Base-by-base conservation (phyloP, 192 early-diverging fungal genomes). In the Funneliformis geosporum region DNA sequence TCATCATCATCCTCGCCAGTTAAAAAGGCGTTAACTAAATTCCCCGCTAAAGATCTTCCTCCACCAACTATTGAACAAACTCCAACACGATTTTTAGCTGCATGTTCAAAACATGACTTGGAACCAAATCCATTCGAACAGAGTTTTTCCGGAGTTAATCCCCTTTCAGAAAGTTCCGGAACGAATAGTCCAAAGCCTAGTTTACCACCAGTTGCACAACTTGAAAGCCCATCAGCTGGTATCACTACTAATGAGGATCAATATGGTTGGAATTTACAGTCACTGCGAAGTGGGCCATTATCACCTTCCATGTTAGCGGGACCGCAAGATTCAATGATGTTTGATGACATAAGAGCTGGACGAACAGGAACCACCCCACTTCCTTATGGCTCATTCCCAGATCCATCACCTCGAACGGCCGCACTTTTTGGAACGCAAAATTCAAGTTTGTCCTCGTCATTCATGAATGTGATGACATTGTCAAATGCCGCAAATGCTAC, bases 111-210 rank as follows among this genome's bases (percentile, higher is more conserved):
- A 76, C 88, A 96, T 33, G 90, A 94, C 74, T 85, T 90, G 69
- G 95, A 97, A 75, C 93, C 93, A 47, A 97, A 97, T 87, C 95
- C 93, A 50, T 97, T 97, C 79, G 95, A 96, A 76, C 88, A 92
- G 80, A 94, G 91, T 74, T 95, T 96, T 73, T 90, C 86, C 0
- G 78, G 44, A n/a, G 62, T 76, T 7, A 61, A 69, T 9, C 55
- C 79, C 40, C 46, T 79, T 61, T 47, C 79, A 28, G 73, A 78
- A 68, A 44, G 40, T 33, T 64, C 67, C 42, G 84, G 80, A 77
- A 40, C 83, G 23, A 80, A 83, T 39, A 85, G 73, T 42, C 83
- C 93, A n/a, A 89, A 86, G 60, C 85, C 86, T 10, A 87, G 83
- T 25, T 81, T 96, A 81, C 95, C 95, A 43, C 92, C 95, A 18